These are phyloP conservation scores for Marchantia polymorpha DNA, from an alignment of 225 moss, liverwort and hornwort genomes.

Conservation along the genomic window DNA sequence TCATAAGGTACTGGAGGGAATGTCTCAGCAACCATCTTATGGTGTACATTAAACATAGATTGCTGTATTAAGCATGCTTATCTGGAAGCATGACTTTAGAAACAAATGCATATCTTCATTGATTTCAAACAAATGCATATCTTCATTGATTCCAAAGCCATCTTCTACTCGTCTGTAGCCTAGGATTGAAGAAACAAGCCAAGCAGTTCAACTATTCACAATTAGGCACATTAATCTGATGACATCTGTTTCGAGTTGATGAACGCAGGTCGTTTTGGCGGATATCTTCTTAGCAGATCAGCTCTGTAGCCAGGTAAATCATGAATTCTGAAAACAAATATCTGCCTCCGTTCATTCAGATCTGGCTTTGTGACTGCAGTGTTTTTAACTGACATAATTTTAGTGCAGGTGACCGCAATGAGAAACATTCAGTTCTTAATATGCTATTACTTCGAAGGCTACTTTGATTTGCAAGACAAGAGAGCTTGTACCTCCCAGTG, in stretches of 20 bases:
- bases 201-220: too few species aligned
- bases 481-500: slow-evolving; percentile 13
- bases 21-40: too few species aligned
- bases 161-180: too few species aligned
- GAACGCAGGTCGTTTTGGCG: slow-evolving; percentile 31
- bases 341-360: not conserved
- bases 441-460: slow-evolving; percentile 34
- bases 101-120: too few species aligned
- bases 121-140: too few species aligned
- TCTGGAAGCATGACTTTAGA: too few species aligned
- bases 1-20: slow-evolving; percentile 25
- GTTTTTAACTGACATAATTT: not conserved
- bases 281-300: slow-evolving; percentile 48
- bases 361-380: not conserved
- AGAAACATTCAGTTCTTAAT: slow-evolving; percentile 34
- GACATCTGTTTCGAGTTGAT: not conserved
- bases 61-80: too few species aligned
- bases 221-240: too few species aligned
- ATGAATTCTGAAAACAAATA: not conserved
- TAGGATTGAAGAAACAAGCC: too few species aligned
- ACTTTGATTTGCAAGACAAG: slow-evolving; percentile 18
- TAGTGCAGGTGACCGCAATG: slow-evolving; percentile 32
- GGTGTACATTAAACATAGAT: too few species aligned
- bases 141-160: too few species aligned
- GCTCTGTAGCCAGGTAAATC: slow-evolving; percentile 41